Conservation (phyloP, 2,329 filamentous ascomycete genomes). For the Dryadomyces quercus-mongolicae region DNA sequence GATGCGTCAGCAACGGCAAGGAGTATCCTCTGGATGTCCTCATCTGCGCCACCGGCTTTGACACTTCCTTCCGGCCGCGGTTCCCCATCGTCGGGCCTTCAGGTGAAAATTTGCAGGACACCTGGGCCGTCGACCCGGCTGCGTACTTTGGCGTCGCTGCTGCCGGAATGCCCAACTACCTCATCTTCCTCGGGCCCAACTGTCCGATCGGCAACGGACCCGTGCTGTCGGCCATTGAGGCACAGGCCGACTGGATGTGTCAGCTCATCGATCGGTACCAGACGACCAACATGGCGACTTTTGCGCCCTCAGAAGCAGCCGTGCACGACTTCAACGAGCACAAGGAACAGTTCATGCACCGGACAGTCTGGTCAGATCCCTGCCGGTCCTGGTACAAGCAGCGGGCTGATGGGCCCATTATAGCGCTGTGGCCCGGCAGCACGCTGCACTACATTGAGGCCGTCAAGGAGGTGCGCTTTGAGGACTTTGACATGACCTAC, state of each 20-base stretch:
- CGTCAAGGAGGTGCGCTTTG: slow-evolving; percentile 33
- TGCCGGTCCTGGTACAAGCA: slow-evolving; percentile 40
- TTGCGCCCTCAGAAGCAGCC: slow-evolving; percentile 29
- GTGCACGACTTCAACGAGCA: slow-evolving; percentile 37
- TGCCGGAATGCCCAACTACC: slow-evolving; percentile 39
- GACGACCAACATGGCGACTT: slow-evolving; percentile 14
- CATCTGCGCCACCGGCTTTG: slow-evolving; percentile 43
- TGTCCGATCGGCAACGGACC: slow-evolving; percentile 35
- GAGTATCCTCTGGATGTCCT: slow-evolving; percentile 40
- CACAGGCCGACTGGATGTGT: slow-evolving; percentile 20
- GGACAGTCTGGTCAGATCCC: slow-evolving; percentile 33
- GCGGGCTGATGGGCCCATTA: slow-evolving; percentile 27
- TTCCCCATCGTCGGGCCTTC: slow-evolving; percentile 33
- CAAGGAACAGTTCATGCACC: slow-evolving; percentile 35
- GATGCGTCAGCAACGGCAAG: slow-evolving; percentile 32
- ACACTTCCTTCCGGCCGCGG: slow-evolving; percentile 36
- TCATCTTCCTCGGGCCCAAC: slow-evolving; percentile 40
- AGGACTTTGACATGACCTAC: slow-evolving; percentile 33
- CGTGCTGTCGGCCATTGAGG: slow-evolving; percentile 34
- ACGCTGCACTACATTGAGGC: slow-evolving; percentile 38
- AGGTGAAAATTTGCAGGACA: slow-evolving; percentile 34
- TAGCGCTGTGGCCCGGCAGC: slow-evolving; percentile 36
- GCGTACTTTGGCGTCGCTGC: slow-evolving; percentile 40
- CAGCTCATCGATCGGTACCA: slow-evolving; percentile 33
- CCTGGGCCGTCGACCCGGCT: slow-evolving; percentile 28